Evolutionary conservation across 495 filamentous ascomycete species (phyloP).

Genomic region (Pyrenula massariospora): DNA sequence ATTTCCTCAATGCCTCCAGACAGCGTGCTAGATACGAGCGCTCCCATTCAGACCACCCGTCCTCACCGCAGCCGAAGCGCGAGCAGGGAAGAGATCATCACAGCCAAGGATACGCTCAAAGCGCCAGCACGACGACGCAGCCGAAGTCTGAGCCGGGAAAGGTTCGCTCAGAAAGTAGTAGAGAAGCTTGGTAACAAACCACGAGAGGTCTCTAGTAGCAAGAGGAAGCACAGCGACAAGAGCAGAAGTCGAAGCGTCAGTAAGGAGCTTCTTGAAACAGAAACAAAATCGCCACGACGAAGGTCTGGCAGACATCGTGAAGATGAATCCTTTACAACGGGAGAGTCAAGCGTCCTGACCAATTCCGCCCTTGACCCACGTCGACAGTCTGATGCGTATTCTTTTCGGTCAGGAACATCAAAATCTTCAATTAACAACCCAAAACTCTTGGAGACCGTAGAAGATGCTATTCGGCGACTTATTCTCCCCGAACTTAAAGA

Average conservation of each 20-base stretch:
- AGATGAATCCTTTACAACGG: conserved; percentile 52
- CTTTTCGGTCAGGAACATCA: conserved; percentile 63
- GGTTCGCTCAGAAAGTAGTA: conserved; percentile 57
- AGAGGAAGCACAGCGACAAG: conserved; percentile 31
- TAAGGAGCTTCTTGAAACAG: conserved; percentile 48
- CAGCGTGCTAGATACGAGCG: conserved; percentile 69
- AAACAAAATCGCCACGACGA: conserved; percentile 43
- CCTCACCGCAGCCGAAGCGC: conserved; percentile 48
- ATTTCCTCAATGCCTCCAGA: conserved; percentile 86
- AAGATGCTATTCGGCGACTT: conserved; percentile 85
- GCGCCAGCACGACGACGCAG: conserved; percentile 52
- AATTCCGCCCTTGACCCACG: conserved; percentile 57
- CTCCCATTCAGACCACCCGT: conserved; percentile 27
- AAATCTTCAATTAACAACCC: conserved; percentile 91
- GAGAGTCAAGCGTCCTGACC: conserved; percentile 65
- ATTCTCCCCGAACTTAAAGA: conserved; percentile 88
- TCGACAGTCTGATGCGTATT: conserved; percentile 64
- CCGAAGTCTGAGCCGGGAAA: conserved; percentile 62
- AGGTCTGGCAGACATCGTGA: conserved; percentile 50
- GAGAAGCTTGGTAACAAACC: conserved; percentile 48
- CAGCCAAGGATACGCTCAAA: conserved; percentile 47
- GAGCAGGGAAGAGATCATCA: conserved; percentile 31
- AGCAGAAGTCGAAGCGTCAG: conserved; percentile 50
- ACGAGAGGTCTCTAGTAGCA: conserved; percentile 33
- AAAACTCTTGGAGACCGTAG: conserved; percentile 85